Base-by-base conservation (phyloP, 352 stramenopile genomes). In the Phytopythium aichiense region DNA sequence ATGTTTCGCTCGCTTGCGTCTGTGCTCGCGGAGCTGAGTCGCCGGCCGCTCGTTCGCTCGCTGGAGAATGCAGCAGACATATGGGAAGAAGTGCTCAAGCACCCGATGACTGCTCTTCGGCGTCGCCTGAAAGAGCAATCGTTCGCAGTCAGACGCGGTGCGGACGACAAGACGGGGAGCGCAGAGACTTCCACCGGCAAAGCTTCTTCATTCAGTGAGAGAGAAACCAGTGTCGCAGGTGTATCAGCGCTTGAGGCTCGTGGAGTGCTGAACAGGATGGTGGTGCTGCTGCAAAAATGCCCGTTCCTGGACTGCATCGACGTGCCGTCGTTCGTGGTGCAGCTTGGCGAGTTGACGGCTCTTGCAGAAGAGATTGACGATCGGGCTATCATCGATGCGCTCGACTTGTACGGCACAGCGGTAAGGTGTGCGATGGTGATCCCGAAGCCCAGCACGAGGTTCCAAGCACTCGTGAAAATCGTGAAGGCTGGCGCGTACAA, bases 251-350 rank as follows among this genome's bases (percentile, higher is more conserved):
- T 46, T 31, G 59, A 58, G 18, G 58, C 81, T 7, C 58, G 65
- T 0, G 38, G 15, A 5, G 69, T 67, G 12, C 38, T 89, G 9
- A 53, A 71, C 33, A 58, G 63, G 20, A 75, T 84, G 57, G 74
- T 85, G 0, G 22, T 35, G 1, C 33, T 84, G 28, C 72, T 89
- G 20, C 65, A 88, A 67, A 79, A 61, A 23, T 88, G 80, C 23
- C 78, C 79, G 3, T 89, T 87, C 60, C 66, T 89, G 18, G 76
- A 88, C 22, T 72, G 74, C 57, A 74, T 89, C 6, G 75, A 89
- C 50, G 66, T 86, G 15, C 54, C 69, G 58, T 63, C 60, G 20
- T 75, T 88, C 58, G 77, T 88, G 8, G 63, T 84, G 62, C 71
- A 78, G 50, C 54, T 87, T 4, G 63, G 71, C 11, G 76, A 87